phyloP scores from a whole-genome alignment of 257 asterid species.

The Solanum medicagineum region DNA sequence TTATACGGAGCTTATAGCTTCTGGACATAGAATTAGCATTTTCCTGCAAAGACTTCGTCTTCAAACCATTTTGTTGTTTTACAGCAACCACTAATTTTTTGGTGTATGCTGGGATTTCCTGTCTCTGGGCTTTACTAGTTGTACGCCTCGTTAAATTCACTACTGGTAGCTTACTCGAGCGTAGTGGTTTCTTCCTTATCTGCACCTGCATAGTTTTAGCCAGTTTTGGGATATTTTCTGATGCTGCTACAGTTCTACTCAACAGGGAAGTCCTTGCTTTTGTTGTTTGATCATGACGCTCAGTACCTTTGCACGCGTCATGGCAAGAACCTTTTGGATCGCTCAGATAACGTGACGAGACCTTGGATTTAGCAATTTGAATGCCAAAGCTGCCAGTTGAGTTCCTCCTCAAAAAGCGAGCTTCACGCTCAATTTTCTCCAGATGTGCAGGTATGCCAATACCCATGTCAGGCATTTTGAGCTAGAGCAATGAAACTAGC shows the following conservation, averaged over 20 bases:
- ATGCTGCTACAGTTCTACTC: background rate
- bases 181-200: background rate
- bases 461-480: background rate
- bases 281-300: background rate
- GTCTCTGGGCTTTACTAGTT: background rate
- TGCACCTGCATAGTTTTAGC: background rate
- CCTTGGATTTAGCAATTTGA: slow-evolving; percentile 4
- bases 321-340: slow-evolving; percentile 2
- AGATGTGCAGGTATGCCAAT: background rate
- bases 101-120: background rate
- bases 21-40: background rate
- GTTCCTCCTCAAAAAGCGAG: slow-evolving; percentile 8
- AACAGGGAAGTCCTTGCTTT: background rate
- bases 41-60: background rate
- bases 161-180: background rate
- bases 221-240: background rate
- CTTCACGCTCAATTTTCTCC: slow-evolving; percentile 8
- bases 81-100: background rate
- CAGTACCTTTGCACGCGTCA: background rate
- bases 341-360: slow-evolving; percentile 23
- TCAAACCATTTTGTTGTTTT: background rate
- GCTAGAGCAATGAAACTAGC: background rate
- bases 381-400: slow-evolving; percentile 14
- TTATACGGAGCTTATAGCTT: background rate
- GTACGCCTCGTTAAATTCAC: background rate